These are phyloP conservation scores for Botrytis paeoniae DNA, from an alignment of 2,329 filamentous ascomycete species.

Conservation along the genomic window DNA sequence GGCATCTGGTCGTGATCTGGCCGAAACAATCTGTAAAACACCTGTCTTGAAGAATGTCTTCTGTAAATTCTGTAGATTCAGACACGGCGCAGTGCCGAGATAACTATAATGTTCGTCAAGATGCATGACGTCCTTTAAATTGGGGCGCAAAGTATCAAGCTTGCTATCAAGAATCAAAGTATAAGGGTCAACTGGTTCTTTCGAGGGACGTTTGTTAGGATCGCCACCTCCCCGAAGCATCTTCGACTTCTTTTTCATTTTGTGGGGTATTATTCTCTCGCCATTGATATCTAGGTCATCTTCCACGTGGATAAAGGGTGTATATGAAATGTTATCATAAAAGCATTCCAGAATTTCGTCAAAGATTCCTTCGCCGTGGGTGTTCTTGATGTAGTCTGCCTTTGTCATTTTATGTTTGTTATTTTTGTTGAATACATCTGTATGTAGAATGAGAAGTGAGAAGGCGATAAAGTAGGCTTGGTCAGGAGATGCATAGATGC, in stretches of 20 bases:
- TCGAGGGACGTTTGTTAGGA: slow-evolving; percentile 60
- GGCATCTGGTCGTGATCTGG: slow-evolving; percentile 87
- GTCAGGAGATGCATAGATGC: slow-evolving; percentile 85
- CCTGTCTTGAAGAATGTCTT: slow-evolving; percentile 89
- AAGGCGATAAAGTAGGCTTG: slow-evolving; percentile 99
- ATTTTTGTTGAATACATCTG: slow-evolving; percentile 99
- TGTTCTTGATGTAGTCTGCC: slow-evolving; percentile 91
- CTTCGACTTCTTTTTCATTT: slow-evolving; percentile 62
- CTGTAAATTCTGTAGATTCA: slow-evolving; percentile 80
- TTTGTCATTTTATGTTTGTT: slow-evolving; percentile 99
- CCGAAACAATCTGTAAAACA: slow-evolving; percentile 90
- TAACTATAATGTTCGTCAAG: slow-evolving; percentile 92
- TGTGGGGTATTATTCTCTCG: slow-evolving; percentile 68
- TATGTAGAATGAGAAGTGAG: slow-evolving; percentile 92
- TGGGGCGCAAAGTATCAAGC: slow-evolving; percentile 77
- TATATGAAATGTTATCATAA: slow-evolving; percentile 98
- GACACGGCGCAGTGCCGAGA: slow-evolving; percentile 67
- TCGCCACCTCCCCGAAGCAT: slow-evolving; percentile 67
- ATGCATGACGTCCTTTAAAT: slow-evolving; percentile 86
- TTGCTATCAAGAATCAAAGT: slow-evolving; percentile 89
- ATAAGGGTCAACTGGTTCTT: slow-evolving; percentile 92
- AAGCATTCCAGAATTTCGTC: slow-evolving; percentile 93
- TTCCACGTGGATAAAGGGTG: slow-evolving; percentile 96
- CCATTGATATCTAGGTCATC: slow-evolving; percentile 80
- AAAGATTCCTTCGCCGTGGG: slow-evolving; percentile 84